Evolutionary conservation across 257 asterid genomes (phyloP), one percentile per base, ranked within the genome.

Genomic region (Solanum dulcamara): DNA sequence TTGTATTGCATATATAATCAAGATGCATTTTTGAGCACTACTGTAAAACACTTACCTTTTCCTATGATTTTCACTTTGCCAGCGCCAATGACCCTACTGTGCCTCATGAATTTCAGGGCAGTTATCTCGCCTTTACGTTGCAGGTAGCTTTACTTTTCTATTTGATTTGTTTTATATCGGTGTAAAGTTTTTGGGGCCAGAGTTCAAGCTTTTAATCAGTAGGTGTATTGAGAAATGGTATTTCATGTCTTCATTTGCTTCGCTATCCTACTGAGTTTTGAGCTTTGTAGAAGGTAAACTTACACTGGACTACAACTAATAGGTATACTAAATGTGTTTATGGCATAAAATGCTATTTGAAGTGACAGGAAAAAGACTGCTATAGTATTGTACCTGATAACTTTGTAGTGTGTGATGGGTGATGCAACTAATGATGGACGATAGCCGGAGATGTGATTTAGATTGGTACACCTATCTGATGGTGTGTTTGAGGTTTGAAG

Each of bases 81-180:
- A 96, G 99, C 79, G 94, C 95, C 84, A 91, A 81, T 83, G 98
- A 96, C 88, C 83, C 83, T 88, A 92, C 97, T 42, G 95, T 94
- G 84, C 93, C 90, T 87, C 93, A 93, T 85, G 93, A 95, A 30
- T 35, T 92, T 46, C 96, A 95, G 86, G 98, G 99, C 48, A 95
- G 97, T 88, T 96, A 92, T 91, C 94, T 93, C 3, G 99, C 98
- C 86, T 96, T 96, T 83, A 94, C 98, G 66, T 88, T 80, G 84
- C 87, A 74, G 91, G 98, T 94, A 93, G 83, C 85, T 88, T 86
- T 84, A 50, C 86, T 86, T 93, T 46, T 44, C 38, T 17, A 17
- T 48, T 48, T 77, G 62, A 48, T 77, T 77, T 48, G 18, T 77
- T 37, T 46, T 44, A 77, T 48, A 46, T 48, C 28, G 42, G 64